Percentiles rank a stretch among this genome's conserved stretches.
phyloP scores from a whole-genome alignment of 164 flowering plant species.

The Sextonia rubra region DNA sequence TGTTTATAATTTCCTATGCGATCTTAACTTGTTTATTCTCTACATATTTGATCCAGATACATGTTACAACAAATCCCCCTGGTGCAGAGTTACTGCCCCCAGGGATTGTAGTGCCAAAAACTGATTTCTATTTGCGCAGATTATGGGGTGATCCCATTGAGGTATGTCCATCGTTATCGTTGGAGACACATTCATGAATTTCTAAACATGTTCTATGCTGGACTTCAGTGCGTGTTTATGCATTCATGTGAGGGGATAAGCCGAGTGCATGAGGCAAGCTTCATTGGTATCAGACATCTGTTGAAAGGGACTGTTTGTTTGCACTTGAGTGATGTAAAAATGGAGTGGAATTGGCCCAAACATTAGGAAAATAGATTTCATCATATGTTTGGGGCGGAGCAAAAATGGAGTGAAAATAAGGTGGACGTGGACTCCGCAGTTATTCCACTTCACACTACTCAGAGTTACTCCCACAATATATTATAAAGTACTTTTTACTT shows the following conservation, averaged over 20 bases:
- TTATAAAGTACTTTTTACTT: too few species aligned
- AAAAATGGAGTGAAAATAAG: too few species aligned
- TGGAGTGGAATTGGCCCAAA: background rate
- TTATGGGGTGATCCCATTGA: constrained; percentile 93
- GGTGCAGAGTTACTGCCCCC: constrained; percentile 89
- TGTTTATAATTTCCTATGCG: background rate
- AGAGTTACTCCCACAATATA: too few species aligned
- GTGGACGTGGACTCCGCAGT: too few species aligned
- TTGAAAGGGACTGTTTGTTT: background rate
- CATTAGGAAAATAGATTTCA: too few species aligned
- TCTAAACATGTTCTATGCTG: background rate
- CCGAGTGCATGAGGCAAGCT: background rate
- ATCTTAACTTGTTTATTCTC: background rate
- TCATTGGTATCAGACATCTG: background rate
- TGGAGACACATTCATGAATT: background rate
- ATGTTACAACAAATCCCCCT: constrained; percentile 76
- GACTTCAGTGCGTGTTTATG: background rate
- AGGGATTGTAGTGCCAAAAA: constrained; percentile 67
- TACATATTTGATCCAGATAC: constrained; percentile 44
- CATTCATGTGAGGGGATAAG: background rate
- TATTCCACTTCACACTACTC: too few species aligned
- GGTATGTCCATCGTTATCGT: constrained; percentile 30
- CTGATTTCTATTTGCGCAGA: constrained; percentile 79
- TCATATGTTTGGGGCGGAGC: too few species aligned
- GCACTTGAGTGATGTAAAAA: background rate